Conservation (phyloP, 1,284 basidiomycete genomes). For the Cystobasidium pallidum region DNA sequence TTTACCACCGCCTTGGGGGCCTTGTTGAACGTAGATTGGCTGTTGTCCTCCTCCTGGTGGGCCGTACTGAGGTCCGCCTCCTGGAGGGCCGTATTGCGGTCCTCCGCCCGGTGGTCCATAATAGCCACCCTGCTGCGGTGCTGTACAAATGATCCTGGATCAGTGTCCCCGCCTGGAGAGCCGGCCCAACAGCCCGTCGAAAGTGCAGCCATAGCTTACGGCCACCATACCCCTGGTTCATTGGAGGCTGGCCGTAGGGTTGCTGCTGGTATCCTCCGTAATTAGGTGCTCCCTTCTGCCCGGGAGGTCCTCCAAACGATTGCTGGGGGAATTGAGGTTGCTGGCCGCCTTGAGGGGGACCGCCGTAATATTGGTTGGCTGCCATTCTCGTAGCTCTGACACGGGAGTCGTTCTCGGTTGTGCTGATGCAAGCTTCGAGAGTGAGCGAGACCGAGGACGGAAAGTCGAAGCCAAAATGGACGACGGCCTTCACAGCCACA, state of each 20-base stretch:
- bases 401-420: not conserved
- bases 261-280: conserved; percentile 23
- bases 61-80: not conserved
- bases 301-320: not conserved
- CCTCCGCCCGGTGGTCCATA: conserved; percentile 4
- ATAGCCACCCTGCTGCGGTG: conserved; percentile 25
- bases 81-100: not conserved
- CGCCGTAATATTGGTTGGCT: conserved; percentile 27
- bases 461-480: not conserved
- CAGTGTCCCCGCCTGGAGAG: not conserved
- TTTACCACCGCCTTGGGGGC: not conserved
- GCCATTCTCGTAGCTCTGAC: not conserved
- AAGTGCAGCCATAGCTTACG: not conserved
- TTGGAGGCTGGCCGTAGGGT: conserved; percentile 17
- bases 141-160: not conserved
- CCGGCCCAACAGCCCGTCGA: no score
- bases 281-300: not conserved
- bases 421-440: not conserved
- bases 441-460: not conserved
- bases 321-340: conserved; percentile 29
- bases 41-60: not conserved
- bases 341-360: conserved; percentile 21
- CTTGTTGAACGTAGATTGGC: conserved; percentile 30
- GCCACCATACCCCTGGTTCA: conserved; percentile 10
- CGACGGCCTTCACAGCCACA: not conserved